A percentile compares a stretch with the other conserved stretches of the same genome.
Evolutionary conservation across 2,329 filamentous ascomycete genomes (phyloP).

Genomic region (Fonsecaea multimorphosa): DNA sequence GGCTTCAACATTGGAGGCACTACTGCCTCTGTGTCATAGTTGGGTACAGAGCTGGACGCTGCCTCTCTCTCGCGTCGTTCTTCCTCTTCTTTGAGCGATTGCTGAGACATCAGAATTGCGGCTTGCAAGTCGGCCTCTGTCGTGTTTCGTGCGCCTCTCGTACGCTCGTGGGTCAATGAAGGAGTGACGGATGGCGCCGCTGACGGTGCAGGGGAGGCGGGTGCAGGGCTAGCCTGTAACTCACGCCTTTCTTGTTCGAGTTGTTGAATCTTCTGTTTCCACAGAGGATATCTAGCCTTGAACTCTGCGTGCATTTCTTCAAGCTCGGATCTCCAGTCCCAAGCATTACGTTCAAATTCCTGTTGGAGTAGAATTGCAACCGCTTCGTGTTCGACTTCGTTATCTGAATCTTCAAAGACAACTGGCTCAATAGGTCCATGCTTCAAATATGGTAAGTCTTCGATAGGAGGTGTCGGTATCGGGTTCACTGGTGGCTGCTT

Average conservation of each 20-base stretch:
- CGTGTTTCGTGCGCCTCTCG: conserved; percentile 54
- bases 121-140: conserved; percentile 58
- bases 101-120: conserved; percentile 55
- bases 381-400: conserved; percentile 49
- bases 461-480: conserved; percentile 47
- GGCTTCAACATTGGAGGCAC: conserved; percentile 57
- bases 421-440: conserved; percentile 52
- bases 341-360: conserved; percentile 49
- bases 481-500: conserved; percentile 38
- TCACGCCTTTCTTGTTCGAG: conserved; percentile 51
- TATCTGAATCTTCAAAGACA: conserved; percentile 53
- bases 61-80: conserved; percentile 51
- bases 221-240: conserved; percentile 46
- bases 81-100: conserved; percentile 56
- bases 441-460: conserved; percentile 54
- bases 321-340: conserved; percentile 49
- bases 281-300: conserved; percentile 51
- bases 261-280: conserved; percentile 52
- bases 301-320: conserved; percentile 50
- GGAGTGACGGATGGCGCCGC: conserved; percentile 41
- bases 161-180: conserved; percentile 46
- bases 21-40: conserved; percentile 53
- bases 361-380: conserved; percentile 49
- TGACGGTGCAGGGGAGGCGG: conserved; percentile 45
- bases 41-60: conserved; percentile 52